Evolutionary conservation across 139 green algal species (phyloP), one percentile per base, ranked within the genome.

Genomic region (Picochlorum sp.): DNA sequence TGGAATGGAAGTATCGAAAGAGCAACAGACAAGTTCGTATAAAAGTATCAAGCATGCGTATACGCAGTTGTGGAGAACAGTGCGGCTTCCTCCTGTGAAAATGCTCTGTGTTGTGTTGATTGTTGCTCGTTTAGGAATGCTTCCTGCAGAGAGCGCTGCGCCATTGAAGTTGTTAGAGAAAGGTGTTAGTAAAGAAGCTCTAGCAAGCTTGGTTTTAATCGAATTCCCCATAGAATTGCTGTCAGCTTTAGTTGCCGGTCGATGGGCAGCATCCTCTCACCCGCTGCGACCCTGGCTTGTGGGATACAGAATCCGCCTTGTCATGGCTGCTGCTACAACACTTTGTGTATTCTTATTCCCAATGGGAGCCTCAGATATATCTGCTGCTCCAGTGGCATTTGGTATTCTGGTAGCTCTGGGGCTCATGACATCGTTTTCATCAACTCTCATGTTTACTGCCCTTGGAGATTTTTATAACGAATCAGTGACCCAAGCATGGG

Each of bases 151-250:
- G 71, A 71, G 52, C 8, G 86, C 81, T 6, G 82, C 72, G 0
- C 66, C 76, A 2, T 82, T 97, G 21, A 96, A 96, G 81, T 82
- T 97, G 21, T 73, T 95, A 28, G 86, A 95, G 60, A 95, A 94
- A 72, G 90, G 89, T 14, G 87, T 92, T 16, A 78, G 73, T 54
- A 90, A 88, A 71, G 87, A 95, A 65, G 75, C 83, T 20, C 75
- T 96, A 57, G 83, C 89, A 14, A 80, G 80, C 15, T 66, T 85
- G 61, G 75, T 80, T 57, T 76, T 95, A 57, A 59, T 92, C 15
- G 79, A 94, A 68, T 94, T 96, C 45, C 88, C 87, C 2, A 73
- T 88, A 18, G 88, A 95, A 75, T 72, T 95, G 44, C 41, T 86
- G 20, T 85, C 83, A 1, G 90, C 90, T 4, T 61, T 95, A 57